Base-by-base conservation (phyloP, 129 eudicot genomes). In the Artemisia argyi region DNA sequence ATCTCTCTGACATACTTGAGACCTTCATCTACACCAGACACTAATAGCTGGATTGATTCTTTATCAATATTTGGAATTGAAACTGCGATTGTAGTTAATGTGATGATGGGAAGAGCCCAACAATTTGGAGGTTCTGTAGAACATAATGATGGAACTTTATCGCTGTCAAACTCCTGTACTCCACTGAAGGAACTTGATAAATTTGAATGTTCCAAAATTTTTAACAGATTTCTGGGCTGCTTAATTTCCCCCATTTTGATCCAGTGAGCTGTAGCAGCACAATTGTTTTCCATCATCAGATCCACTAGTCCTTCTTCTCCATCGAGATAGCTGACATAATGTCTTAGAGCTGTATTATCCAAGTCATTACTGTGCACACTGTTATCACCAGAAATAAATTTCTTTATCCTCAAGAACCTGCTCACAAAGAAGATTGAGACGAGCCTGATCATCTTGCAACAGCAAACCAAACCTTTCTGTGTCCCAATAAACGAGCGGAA, bases 91-190 rank as follows among this genome's bases (percentile, higher is more conserved):
- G 89, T 83, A 44, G 93, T 85, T 75, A 90, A 76, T 67, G 97
- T 87, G 67, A 87, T 89, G 39, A 87, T 77, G 0, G 97, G 97
- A n/a, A n/a, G 89, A 65, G 95, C 95, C 97, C 97, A 90, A 76
- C 83, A 87, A 64, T 87, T 85, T 0, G 89, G 95, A 19, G 91
- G 91, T 26, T 81, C 83, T 30, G 50, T 81, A 42, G 58, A 57
- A 60, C 80, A 65, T 51, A 87, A 74, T 24, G 87, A 77, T 42
- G 87, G 84, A 72, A 87, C 64, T 42, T 50, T 26, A 42, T 78
- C 72, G 58, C 84, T 85, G 58, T 87, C 91, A 35, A 90, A 87
- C 51, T 83, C 82, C 7, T 32, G 28, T 9, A 85, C 80, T 7
- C 91, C 89, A n/a, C 63, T 65, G 50, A 85, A 86, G 5, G 62